A percentile compares a stretch with the other conserved stretches of the same genome.
phyloP scores from a whole-genome alignment of 2,329 filamentous ascomycete species.

The Cyclaneusma minus region DNA sequence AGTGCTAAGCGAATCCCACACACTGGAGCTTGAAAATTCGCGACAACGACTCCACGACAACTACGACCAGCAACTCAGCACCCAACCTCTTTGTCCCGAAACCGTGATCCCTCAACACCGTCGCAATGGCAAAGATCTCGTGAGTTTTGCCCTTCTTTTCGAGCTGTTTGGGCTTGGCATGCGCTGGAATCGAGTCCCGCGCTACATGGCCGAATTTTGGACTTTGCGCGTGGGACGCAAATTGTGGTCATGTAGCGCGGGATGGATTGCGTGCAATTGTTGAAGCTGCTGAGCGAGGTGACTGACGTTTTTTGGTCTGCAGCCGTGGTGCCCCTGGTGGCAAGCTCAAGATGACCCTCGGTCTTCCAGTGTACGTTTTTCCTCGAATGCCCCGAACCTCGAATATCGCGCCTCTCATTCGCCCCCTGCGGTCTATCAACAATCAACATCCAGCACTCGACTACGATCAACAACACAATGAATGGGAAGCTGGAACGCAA shows the following conservation, averaged over 20 bases:
- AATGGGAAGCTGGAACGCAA: too few relatives aligned
- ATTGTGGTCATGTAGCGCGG: slow-evolving; percentile 1
- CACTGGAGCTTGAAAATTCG: too few relatives aligned
- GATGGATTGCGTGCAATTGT: slow-evolving; percentile 2
- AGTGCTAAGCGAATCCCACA: too few relatives aligned
- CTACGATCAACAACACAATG: too few relatives aligned
- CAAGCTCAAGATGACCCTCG: slow-evolving; percentile 99
- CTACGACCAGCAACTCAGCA: slow-evolving; percentile 11
- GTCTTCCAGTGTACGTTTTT: slow-evolving; percentile 91
- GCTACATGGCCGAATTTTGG: too few relatives aligned
- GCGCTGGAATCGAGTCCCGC: too few relatives aligned
- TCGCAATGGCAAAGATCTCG: slow-evolving; percentile 49
- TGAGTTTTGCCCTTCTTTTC: slow-evolving; percentile 26
- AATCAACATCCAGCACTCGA: too few relatives aligned
- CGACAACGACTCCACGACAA: slow-evolving; percentile 7
- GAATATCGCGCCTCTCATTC: too few relatives aligned
- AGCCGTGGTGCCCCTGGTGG: slow-evolving; percentile 90
- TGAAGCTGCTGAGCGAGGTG: not conserved
- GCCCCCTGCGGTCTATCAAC: too few relatives aligned
- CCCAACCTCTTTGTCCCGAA: slow-evolving; percentile 13
- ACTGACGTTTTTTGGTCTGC: slow-evolving; percentile 11
- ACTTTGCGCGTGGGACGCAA: slow-evolving; percentile 2
- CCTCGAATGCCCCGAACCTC: slow-evolving; percentile 3
- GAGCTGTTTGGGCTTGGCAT: slow-evolving; percentile 1
- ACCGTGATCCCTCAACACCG: too few relatives aligned